A percentile compares a stretch with the other conserved stretches of the same genome.
phyloP scores from a whole-genome alignment of 192 early-diverging fungal genomes.

The Entomortierella beljakovae region DNA sequence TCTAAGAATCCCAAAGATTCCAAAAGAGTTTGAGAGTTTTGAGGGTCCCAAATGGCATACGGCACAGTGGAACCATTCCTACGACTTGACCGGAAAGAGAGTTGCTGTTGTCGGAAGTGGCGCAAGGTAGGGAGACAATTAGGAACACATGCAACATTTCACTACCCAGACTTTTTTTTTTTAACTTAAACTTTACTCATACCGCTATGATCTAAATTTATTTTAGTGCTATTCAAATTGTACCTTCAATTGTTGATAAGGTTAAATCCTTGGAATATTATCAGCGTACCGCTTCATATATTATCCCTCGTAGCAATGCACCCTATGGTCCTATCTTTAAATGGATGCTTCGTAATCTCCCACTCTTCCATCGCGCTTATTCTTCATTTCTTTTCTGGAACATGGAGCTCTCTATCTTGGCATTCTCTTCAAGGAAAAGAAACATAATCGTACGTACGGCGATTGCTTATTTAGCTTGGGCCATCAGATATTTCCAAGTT shows the following conservation, averaged over 20 bases:
- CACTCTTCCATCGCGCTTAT: conserved; percentile 38
- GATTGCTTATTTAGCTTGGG: conserved; percentile 7
- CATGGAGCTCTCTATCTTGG: conserved; percentile 2
- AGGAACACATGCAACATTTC: no score
- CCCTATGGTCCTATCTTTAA: conserved; percentile 40
- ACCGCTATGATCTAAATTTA: not conserved
- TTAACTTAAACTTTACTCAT: no score
- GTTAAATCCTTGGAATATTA: conserved; percentile 45
- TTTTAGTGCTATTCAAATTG: conserved; percentile 43
- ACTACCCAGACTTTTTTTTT: not conserved
- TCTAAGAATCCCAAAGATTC: conserved; percentile 56
- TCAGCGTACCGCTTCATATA: conserved; percentile 44
- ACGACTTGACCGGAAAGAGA: conserved; percentile 31
- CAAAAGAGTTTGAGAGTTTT: conserved; percentile 56
- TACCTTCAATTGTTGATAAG: conserved; percentile 40
- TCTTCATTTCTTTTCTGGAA: conserved; percentile 18
- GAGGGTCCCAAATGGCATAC: conserved; percentile 46
- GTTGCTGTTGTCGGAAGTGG: conserved; percentile 38
- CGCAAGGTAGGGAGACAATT: conserved; percentile 46
- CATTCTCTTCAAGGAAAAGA: conserved; percentile 15
- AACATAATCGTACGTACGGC: conserved; percentile 5
- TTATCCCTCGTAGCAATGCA: conserved; percentile 36
- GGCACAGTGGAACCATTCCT: conserved; percentile 45
- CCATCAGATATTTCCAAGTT: conserved; percentile 15
- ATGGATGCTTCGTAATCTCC: conserved; percentile 48